Conservation (phyloP, 2,329 filamentous ascomycete species). For the Didymella pinodella region DNA sequence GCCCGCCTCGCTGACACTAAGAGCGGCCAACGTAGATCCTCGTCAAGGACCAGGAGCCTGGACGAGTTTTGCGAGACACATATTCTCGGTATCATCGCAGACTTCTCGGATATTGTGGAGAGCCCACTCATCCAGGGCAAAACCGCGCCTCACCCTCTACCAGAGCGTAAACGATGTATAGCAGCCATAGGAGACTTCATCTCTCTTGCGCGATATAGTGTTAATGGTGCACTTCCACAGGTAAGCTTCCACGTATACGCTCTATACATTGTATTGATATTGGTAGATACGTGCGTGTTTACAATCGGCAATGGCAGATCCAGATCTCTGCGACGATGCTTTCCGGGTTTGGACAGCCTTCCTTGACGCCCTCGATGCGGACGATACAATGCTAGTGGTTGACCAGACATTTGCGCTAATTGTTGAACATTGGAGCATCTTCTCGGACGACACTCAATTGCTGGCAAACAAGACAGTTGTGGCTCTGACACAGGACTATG, state of each 20-base stretch:
- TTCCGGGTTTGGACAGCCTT: slow-evolving; percentile 87
- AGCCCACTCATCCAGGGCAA: slow-evolving; percentile 59
- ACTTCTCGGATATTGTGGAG: slow-evolving; percentile 80
- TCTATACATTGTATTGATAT: slow-evolving; percentile 30
- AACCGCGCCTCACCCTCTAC: slow-evolving; percentile 61
- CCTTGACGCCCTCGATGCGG: slow-evolving; percentile 72
- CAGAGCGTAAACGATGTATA: slow-evolving; percentile 79
- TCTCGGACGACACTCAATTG: slow-evolving; percentile 68
- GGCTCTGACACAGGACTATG: slow-evolving; percentile 70
- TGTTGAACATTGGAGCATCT: slow-evolving; percentile 76
- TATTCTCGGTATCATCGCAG: slow-evolving; percentile 84
- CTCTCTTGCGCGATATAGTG: slow-evolving; percentile 73
- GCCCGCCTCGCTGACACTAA: slow-evolving; percentile 59
- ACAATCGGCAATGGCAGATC: slow-evolving; percentile 79
- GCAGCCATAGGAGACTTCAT: slow-evolving; percentile 90
- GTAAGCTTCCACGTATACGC: slow-evolving; percentile 56
- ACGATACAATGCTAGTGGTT: slow-evolving; percentile 80
- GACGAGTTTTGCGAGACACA: slow-evolving; percentile 82
- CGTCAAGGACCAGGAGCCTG: slow-evolving; percentile 64
- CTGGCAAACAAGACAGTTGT: slow-evolving; percentile 70
- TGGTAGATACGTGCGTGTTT: slow-evolving; percentile 86
- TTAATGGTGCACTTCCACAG: slow-evolving; percentile 84
- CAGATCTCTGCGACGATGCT: slow-evolving; percentile 77
- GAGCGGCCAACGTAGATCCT: slow-evolving; percentile 54
- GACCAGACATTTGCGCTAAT: slow-evolving; percentile 92